phyloP scores from a whole-genome alignment of 2,329 filamentous ascomycete genomes.

The Aspergillus felis region DNA sequence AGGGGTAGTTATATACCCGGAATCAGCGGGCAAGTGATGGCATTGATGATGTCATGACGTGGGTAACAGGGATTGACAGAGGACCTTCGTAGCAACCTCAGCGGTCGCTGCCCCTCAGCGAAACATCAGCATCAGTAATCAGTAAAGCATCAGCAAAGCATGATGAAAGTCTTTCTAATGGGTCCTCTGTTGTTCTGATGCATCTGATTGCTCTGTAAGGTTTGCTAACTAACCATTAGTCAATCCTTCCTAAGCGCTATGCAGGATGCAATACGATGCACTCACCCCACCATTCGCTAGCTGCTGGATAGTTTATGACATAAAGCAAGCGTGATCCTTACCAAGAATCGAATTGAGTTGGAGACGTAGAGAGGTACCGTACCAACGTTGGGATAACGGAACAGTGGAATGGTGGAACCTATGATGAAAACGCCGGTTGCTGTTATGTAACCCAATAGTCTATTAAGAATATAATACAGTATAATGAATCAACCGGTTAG shows the following conservation, averaged over 20 bases:
- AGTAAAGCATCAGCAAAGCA: too few relatives aligned
- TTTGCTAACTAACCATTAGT: background rate
- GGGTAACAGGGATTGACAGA: background rate
- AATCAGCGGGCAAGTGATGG: background rate
- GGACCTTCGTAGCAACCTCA: background rate
- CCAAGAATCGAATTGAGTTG: background rate
- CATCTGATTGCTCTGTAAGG: background rate
- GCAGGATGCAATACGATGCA: background rate
- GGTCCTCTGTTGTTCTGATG: background rate
- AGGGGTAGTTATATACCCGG: background rate
- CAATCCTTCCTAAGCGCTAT: background rate
- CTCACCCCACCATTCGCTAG: too few relatives aligned
- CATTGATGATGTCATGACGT: background rate
- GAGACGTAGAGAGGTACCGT: too few relatives aligned
- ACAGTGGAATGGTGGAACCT: background rate
- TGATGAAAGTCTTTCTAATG: background rate
- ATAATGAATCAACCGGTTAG: slow-evolving; percentile 2
- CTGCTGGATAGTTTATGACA: background rate
- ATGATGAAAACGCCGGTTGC: too few relatives aligned
- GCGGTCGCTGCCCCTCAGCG: too few relatives aligned
- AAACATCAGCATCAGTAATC: too few relatives aligned
- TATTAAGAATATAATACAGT: background rate
- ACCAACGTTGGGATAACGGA: too few relatives aligned
- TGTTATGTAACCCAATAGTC: background rate
- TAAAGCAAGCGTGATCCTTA: background rate